Conservation (phyloP, 2,329 filamentous ascomycete genomes). For the Stenocarpella maydis region DNA sequence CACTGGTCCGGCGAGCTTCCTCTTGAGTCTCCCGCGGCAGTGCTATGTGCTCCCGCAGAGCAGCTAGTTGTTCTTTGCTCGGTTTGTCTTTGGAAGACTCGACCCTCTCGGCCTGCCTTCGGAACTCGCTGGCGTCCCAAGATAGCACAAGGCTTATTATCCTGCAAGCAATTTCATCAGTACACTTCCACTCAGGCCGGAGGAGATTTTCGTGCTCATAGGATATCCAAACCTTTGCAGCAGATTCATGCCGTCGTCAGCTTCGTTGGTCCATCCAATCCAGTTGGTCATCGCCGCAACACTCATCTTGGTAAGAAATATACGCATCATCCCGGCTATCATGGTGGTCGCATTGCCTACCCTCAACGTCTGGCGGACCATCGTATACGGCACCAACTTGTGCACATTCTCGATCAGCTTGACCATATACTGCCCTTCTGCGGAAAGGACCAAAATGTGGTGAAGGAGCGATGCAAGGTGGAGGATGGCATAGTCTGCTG, state of each 20-base stretch:
- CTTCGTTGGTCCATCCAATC: conserved; percentile 75
- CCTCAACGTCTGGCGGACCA: conserved; percentile 76
- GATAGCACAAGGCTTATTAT: conserved; percentile 77
- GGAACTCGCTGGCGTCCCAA: conserved; percentile 77
- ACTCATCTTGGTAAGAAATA: conserved; percentile 81
- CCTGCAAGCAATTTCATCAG: conserved; percentile 47
- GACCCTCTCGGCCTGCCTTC: conserved; percentile 69
- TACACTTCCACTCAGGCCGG: too few species aligned
- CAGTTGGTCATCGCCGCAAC: conserved; percentile 79
- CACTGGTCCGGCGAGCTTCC: conserved; percentile 64
- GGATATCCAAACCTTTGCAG: conserved; percentile 62
- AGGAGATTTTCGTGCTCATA: too few species aligned
- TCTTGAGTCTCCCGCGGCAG: conserved; percentile 65
- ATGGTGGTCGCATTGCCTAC: conserved; percentile 84
- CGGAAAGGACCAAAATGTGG: conserved; percentile 75
- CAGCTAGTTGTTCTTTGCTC: conserved; percentile 66
- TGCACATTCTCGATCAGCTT: conserved; percentile 76
- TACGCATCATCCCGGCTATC: conserved; percentile 76
- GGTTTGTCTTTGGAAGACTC: conserved; percentile 68
- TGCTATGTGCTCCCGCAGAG: conserved; percentile 66
- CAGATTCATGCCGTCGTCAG: conserved; percentile 82
- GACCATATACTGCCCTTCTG: conserved; percentile 78
- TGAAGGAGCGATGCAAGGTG: conserved; percentile 79
- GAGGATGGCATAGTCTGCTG: conserved; percentile 72
- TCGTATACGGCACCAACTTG: conserved; percentile 73